Percentiles rank a stretch among this genome's conserved stretches.
These are phyloP conservation scores for Botrytis porri DNA, from an alignment of 2,329 filamentous ascomycete species.

Conservation along the genomic window DNA sequence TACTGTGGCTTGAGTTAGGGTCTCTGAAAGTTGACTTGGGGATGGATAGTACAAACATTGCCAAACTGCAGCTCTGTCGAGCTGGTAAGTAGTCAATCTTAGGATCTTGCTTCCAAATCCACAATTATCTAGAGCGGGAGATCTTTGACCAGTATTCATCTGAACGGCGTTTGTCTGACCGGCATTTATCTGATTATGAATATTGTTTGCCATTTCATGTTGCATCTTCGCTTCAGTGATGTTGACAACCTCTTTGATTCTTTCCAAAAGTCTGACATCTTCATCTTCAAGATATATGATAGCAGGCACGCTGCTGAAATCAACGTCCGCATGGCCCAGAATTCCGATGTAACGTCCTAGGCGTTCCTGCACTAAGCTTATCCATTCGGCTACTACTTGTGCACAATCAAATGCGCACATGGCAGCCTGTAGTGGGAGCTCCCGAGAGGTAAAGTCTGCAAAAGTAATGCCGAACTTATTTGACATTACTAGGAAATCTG, in stretches of 20 bases:
- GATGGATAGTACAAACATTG: slow-evolving; percentile 59
- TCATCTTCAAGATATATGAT: slow-evolving; percentile 91
- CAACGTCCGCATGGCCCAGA: slow-evolving; percentile 77
- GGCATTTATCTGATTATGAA: slow-evolving; percentile 44
- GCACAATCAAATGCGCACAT: slow-evolving; percentile 93
- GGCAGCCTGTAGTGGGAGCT: slow-evolving; percentile 84
- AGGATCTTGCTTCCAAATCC: slow-evolving; percentile 85
- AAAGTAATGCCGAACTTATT: slow-evolving; percentile 84
- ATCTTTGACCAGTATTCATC: slow-evolving; percentile 46
- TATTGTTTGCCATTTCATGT: slow-evolving; percentile 52
- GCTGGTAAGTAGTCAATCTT: slow-evolving; percentile 78
- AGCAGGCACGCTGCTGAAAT: slow-evolving; percentile 75
- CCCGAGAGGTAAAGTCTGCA: slow-evolving; percentile 76
- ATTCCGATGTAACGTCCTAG: slow-evolving; percentile 88
- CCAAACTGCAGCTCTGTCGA: slow-evolving; percentile 89
- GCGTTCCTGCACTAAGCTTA: slow-evolving; percentile 87
- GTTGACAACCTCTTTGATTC: slow-evolving; percentile 74
- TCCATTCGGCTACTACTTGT: slow-evolving; percentile 92
- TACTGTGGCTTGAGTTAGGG: slow-evolving; percentile 45
- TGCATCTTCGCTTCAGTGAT: slow-evolving; percentile 79
- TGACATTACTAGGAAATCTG: slow-evolving; percentile 84
- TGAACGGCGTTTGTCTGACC: slow-evolving; percentile 52
- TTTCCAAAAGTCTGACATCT: slow-evolving; percentile 79
- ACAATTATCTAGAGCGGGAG: slow-evolving; percentile 59
- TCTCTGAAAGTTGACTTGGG: slow-evolving; percentile 21